A percentile compares a stretch with the other conserved stretches of the same genome.
These are phyloP conservation scores for Papiliotrema laurentii DNA, from an alignment of 1,284 basidiomycete species.

Conservation along the genomic window DNA sequence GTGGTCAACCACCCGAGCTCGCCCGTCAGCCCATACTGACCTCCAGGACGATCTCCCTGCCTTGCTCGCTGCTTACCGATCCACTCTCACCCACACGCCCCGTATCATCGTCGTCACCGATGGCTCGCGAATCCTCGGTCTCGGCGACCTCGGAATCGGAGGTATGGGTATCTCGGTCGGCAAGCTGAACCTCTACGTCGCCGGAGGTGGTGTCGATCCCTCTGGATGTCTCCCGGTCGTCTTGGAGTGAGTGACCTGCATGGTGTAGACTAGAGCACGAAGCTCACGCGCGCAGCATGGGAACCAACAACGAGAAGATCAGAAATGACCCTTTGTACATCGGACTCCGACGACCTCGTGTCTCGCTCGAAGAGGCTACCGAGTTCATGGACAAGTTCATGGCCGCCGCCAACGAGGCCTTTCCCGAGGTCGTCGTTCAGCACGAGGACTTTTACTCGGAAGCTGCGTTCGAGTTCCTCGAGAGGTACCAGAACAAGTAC, in stretches of 20 bases:
- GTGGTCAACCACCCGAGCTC: conserved; percentile 1
- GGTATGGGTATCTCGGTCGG: conserved; percentile 87
- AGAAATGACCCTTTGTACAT: conserved; percentile 87
- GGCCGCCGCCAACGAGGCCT: conserved; percentile 65
- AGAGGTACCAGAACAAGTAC: conserved; percentile 67
- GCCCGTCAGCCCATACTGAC: not conserved
- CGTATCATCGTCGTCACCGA: conserved; percentile 84
- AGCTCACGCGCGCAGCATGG: conserved; percentile 52
- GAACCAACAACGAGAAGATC: conserved; percentile 78
- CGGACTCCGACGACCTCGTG: conserved; percentile 69
- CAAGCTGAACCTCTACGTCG: conserved; percentile 86
- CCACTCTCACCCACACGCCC: conserved; percentile 61
- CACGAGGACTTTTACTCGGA: conserved; percentile 91
- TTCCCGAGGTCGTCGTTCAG: conserved; percentile 79
- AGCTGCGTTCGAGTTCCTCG: conserved; percentile 77
- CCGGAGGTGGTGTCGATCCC: conserved; percentile 76
- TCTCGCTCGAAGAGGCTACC: conserved; percentile 53
- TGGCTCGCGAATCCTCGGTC: conserved; percentile 86
- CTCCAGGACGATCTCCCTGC: conserved; percentile 36
- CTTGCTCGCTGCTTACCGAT: conserved; percentile 43
- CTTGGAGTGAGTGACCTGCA: conserved; percentile 43
- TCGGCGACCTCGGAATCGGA: conserved; percentile 72
- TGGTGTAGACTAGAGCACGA: not conserved
- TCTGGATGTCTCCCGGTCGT: conserved; percentile 79
- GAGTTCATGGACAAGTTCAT: conserved; percentile 94